Evolutionary conservation across 2,329 filamentous ascomycete species (phyloP).

Genomic region (Trematosphaeria pertusa): DNA sequence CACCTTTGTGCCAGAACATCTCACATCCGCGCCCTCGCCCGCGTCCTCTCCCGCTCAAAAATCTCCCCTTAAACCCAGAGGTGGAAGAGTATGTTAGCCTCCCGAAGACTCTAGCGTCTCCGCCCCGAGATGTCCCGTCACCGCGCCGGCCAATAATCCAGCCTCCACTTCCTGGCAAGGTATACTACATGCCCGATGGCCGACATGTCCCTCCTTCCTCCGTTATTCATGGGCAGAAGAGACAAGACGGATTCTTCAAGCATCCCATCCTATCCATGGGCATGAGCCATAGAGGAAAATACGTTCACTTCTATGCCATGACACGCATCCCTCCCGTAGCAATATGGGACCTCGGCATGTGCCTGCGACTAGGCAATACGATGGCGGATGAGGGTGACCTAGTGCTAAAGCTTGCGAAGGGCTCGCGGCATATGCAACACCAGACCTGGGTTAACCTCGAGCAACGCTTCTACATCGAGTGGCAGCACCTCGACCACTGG

Average conservation of each 20-base stretch:
- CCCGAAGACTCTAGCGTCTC: too few species aligned
- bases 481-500: slow-evolving; percentile 14
- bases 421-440: slow-evolving; percentile 16
- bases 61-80: too few species aligned
- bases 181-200: slow-evolving; percentile 22
- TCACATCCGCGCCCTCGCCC: too few species aligned
- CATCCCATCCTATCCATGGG: slow-evolving; percentile 24
- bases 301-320: slow-evolving; percentile 23
- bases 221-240: slow-evolving; percentile 22
- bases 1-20: too few species aligned
- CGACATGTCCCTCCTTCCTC: slow-evolving; percentile 9
- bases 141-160: too few species aligned
- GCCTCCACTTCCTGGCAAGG: slow-evolving; percentile 12
- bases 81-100: too few species aligned
- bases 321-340: slow-evolving; percentile 19
- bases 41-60: too few species aligned
- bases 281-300: slow-evolving; percentile 1
- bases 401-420: slow-evolving; percentile 15
- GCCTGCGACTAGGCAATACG: slow-evolving; percentile 15
- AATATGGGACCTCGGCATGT: slow-evolving; percentile 21
- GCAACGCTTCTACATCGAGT: slow-evolving; percentile 26
- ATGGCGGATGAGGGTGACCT: slow-evolving; percentile 5
- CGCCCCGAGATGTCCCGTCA: too few species aligned
- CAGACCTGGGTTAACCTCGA: slow-evolving; percentile 27
- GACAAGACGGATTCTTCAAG: slow-evolving; percentile 24